phyloP scores from a whole-genome alignment of 2,329 filamentous ascomycete genomes.

The Cercospora janseana region DNA sequence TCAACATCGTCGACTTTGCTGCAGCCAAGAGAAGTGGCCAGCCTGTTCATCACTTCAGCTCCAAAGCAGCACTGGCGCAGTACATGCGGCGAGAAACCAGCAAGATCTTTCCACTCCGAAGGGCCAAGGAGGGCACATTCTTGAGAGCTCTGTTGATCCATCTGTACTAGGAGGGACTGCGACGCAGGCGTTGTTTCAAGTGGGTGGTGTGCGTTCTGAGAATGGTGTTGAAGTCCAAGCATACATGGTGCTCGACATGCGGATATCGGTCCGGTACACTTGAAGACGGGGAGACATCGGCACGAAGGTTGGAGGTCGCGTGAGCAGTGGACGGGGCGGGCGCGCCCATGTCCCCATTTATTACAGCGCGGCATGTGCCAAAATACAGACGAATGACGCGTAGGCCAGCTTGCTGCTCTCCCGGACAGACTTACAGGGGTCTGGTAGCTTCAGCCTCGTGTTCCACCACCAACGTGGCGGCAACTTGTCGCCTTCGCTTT shows the following conservation, averaged over 20 bases:
- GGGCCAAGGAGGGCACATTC: conserved; percentile 24
- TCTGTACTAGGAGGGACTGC: conserved; percentile 6
- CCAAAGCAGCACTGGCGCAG: conserved; percentile 13
- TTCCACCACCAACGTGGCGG: conserved; percentile 1
- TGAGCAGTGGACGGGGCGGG: too few species aligned
- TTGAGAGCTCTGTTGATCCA: conserved; percentile 22
- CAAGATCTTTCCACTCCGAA: conserved; percentile 22
- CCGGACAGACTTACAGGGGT: not conserved
- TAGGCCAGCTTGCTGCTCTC: not conserved
- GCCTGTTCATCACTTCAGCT: conserved; percentile 8
- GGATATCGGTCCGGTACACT: too few species aligned
- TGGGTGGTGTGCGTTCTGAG: too few species aligned
- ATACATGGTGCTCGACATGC: too few species aligned
- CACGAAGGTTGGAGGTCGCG: too few species aligned
- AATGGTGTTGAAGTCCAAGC: too few species aligned
- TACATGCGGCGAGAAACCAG: conserved; percentile 17
- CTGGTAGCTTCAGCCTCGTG: too few species aligned
- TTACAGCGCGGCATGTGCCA: not conserved
- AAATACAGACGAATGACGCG: not conserved
- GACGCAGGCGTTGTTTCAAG: not conserved
- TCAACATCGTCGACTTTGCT: conserved; percentile 28
- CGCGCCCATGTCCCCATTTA: too few species aligned
- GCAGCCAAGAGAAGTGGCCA: conserved; percentile 13
- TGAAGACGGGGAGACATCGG: too few species aligned
- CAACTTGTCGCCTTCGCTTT: too few species aligned